Conservation (phyloP, 441 rosid species). For the Pelargonium myrrhifolium region DNA sequence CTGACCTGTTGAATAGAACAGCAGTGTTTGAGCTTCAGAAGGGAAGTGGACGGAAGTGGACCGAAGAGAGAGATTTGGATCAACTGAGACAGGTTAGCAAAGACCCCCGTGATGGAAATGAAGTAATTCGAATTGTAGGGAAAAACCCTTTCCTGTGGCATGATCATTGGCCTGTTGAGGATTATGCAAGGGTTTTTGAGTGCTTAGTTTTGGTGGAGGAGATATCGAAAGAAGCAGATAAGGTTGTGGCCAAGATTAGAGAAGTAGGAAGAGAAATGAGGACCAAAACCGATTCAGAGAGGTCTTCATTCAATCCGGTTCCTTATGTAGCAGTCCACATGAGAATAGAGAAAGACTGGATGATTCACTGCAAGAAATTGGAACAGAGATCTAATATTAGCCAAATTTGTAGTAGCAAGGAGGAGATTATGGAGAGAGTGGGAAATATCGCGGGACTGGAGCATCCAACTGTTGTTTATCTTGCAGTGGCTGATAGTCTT, state of each 20-base stretch:
- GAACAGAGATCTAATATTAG: constrained; percentile 53
- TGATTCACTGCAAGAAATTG: constrained; percentile 92
- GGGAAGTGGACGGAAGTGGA: constrained; percentile 99
- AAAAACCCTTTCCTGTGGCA: constrained; percentile 95
- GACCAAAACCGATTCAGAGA: constrained; percentile 11
- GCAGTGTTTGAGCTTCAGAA: constrained; percentile 45
- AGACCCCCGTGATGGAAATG: constrained; percentile 42
- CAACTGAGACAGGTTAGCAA: constrained; percentile 42
- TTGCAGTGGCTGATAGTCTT: constrained; percentile 82
- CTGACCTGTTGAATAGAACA: constrained; percentile 44
- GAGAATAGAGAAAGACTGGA: constrained; percentile 98
- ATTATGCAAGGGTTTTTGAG: constrained; percentile 78
- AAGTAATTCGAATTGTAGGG: constrained; percentile 59
- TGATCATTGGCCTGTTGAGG: constrained; percentile 90
- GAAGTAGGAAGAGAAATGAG: constrained; percentile 42
- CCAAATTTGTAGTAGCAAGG: constrained; percentile 85
- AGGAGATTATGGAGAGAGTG: constrained; percentile 65
- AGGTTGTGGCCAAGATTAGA: constrained; percentile 61
- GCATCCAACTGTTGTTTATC: constrained; percentile 54
- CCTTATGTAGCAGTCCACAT: constrained; percentile 84
- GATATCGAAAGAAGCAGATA: constrained; percentile 62
- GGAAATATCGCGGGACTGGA: constrained; percentile 47
- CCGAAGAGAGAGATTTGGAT: constrained; percentile 60
- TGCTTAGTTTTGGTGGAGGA: constrained; percentile 72
- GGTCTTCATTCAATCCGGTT: constrained; percentile 9